Conservation (phyloP, 371 early-diverging fungal species). For the Thermomucor indicae-seudaticae region DNA sequence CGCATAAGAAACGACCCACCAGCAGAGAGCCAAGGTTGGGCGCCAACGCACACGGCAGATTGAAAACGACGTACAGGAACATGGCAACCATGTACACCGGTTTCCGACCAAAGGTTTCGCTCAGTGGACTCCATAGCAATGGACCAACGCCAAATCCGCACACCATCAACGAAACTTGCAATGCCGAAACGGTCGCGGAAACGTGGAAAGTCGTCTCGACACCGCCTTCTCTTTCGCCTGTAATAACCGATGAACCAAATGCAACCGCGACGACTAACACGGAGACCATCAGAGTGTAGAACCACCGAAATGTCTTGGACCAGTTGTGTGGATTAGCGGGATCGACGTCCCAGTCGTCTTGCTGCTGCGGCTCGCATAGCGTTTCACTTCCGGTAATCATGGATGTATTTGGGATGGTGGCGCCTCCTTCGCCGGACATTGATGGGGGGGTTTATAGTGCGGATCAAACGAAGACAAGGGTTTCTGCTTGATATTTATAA, state of each 20-base stretch:
- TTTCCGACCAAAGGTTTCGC: conserved; percentile 36
- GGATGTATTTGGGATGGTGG: too few relatives aligned
- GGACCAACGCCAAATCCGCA: conserved; percentile 44
- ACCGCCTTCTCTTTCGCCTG: conserved; percentile 27
- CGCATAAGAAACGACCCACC: conserved; percentile 39
- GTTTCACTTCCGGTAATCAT: too few relatives aligned
- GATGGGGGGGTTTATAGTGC: too few relatives aligned
- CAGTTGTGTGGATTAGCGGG: conserved; percentile 43
- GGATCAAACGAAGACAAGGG: too few relatives aligned
- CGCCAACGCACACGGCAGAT: conserved; percentile 41
- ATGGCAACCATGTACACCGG: conserved; percentile 32
- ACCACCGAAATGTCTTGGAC: conserved; percentile 24
- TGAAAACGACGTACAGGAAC: conserved; percentile 28
- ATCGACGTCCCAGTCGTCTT: too few relatives aligned
- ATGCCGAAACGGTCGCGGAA: conserved; percentile 27
- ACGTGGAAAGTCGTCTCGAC: conserved; percentile 26
- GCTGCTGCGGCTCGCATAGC: too few relatives aligned
- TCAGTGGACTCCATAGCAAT: conserved; percentile 42
- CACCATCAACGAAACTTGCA: conserved; percentile 45
- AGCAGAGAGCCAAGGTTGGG: conserved; percentile 34
- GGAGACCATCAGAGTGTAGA: conserved; percentile 30
- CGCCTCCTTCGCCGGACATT: too few relatives aligned
- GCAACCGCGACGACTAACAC: conserved; percentile 34
- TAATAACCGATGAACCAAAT: conserved; percentile 37
- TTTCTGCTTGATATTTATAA: too few relatives aligned